Base-by-base conservation (phyloP, 257 asterid species). In the Solanum peruvianum region DNA sequence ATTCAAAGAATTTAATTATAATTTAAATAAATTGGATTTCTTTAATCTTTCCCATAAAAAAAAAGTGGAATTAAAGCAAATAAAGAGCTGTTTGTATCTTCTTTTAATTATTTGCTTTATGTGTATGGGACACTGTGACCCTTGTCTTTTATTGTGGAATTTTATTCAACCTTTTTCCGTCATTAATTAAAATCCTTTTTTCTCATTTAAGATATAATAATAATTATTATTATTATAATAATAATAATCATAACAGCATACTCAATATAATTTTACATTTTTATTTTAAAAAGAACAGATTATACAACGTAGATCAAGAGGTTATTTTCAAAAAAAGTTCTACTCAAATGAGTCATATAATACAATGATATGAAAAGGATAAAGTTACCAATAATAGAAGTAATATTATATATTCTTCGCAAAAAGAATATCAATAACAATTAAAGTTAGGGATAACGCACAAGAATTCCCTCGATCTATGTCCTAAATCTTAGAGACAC, bases 71-170 rank as follows among this genome's bases (percentile, higher is more conserved):
- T 69, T 73, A 86, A 87, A 88, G 86, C 73, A 86, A 83, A 77
- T 64, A 45, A 87, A 91, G 88, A 87, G 78, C 37, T 82, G 47
- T 45, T 86, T 85, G 77, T 71, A 75, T 69, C 84, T 62, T 89
- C 64, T 86, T 88, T 90, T 84, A 80, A 82, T 87, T 90, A 67
- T 58, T 35, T n/a, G 21, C 87, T 84, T 88, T 70, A 85, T 83
- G 78, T 81, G 73, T 78, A 85, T 87, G 92, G 96, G 90, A 88
- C 83, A 86, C 27, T 89, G 95, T 91, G 95, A 92, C 89, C 88
- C 92, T 76, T 91, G 93, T 90, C 92, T 90, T 91, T 88, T 87
- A 83, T 89, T 92, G 92, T 91, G 91, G 29, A 89, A 86, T 88
- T 87, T 83, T 82, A 85, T 91, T 92, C 90, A 90, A 88, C 87